Base-by-base conservation (phyloP, 108 stramenopile genomes). In the Nitzschia sp. region DNA sequence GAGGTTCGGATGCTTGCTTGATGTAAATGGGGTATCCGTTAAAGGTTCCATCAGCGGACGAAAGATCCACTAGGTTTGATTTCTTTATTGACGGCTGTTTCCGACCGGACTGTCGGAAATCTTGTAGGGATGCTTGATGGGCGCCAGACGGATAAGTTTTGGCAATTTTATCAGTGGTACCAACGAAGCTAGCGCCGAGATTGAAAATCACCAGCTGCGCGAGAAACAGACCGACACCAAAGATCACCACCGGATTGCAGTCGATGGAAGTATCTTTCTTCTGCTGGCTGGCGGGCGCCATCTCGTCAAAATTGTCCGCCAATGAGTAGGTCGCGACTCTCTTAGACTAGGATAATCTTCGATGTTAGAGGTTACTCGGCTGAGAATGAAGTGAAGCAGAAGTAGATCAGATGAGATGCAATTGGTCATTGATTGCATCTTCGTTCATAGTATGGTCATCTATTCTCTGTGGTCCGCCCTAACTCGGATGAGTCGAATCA, bases 11-110 rank as follows among this genome's bases (percentile, higher is more conserved):
- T 30, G 29, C 32, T 46, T 72, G 33, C 23, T 42, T 36, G 26
- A 61, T 54, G 53, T 64, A 66, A 9, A 80, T 46, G 13, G 71
- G 67, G 54, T 72, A 75, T 23, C 72, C 69, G 36, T 71, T 59
- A 59, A 80, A 80, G 21, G 48, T 66, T 46, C 69, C 79, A 75
- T 80, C 79, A 5, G 77, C 57, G 31, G 42, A 6, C 2, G 71
- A 26, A 46, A n/a, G 18, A 4, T 34, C 29, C 1, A 49, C 11
- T 28, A 35, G 66, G 3, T 23, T 59, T 45, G 30, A 1, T 23
- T 49, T 8, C 25, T 53, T 34, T n/a, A 23, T 9, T 33, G 13
- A 30, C 15, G 29, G 46, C 35, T 18, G 28, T 36, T 53, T 27
- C 63, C 32, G 58, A 38, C 27, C 24, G 46, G 3, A 2, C 13